phyloP scores from a whole-genome alignment of 495 filamentous ascomycete genomes.

The Annulohypoxylon moriforme region DNA sequence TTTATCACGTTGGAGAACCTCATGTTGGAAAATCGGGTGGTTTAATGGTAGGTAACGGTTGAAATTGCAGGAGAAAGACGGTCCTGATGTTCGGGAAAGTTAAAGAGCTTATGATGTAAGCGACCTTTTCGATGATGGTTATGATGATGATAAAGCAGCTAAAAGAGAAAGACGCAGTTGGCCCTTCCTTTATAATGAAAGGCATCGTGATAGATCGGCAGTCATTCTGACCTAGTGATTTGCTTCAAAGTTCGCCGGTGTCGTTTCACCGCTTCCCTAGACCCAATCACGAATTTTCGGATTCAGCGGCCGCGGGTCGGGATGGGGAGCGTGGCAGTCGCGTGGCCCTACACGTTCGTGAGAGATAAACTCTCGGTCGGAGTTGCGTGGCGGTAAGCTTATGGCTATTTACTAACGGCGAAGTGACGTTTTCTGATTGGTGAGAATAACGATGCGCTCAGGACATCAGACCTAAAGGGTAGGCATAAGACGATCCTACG shows the following conservation, averaged over 20 bases:
- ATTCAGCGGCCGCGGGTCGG: neutral
- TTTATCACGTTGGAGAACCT: slow-evolving; percentile 19
- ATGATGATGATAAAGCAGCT: neutral
- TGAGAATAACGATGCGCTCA: slow-evolving; percentile 10
- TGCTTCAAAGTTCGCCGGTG: slow-evolving; percentile 7
- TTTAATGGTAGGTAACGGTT: neutral
- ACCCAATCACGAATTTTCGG: neutral
- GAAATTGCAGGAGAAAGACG: neutral
- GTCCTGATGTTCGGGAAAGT: neutral
- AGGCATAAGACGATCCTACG: slow-evolving; percentile 6
- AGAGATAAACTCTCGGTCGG: neutral
- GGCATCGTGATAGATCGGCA: slow-evolving; percentile 9
- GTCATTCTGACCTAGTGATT: neutral
- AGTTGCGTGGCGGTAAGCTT: slow-evolving; percentile 32
- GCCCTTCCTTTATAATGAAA: slow-evolving; percentile 20
- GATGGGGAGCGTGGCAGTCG: slow-evolving; percentile 13
- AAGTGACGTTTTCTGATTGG: slow-evolving; percentile 18
- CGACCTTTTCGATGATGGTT: neutral
- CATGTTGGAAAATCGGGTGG: slow-evolving; percentile 8
- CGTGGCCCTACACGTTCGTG: slow-evolving; percentile 12
- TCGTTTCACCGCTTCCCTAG: slow-evolving; percentile 9
- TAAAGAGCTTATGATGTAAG: neutral
- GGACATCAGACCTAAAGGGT: neutral
- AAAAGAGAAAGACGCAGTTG: neutral
- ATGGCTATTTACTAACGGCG: neutral